Conservation (phyloP, 305 asterid genomes). For the Striga hermonthica region DNA sequence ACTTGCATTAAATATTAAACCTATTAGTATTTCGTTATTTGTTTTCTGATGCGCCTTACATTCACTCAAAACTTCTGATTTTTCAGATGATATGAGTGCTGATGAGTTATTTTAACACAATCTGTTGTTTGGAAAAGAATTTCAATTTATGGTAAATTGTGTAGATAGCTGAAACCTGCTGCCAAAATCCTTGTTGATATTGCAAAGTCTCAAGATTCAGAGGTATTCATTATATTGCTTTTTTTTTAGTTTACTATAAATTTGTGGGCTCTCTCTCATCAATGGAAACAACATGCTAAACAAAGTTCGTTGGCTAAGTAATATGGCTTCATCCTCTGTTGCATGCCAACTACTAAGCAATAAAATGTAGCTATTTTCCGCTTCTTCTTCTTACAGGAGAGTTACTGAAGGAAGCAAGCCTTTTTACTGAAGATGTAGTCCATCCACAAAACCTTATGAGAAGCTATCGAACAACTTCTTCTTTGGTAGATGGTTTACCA, state of each 20-base stretch:
- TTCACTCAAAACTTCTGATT: too few relatives aligned
- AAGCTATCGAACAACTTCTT: conserved; percentile 77
- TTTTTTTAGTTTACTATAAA: not conserved
- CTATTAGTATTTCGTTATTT: too few relatives aligned
- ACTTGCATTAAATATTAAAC: too few relatives aligned
- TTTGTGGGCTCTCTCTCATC: not conserved
- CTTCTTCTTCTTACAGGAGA: conserved; percentile 97
- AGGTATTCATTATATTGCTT: conserved; percentile 42
- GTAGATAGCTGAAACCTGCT: too few relatives aligned
- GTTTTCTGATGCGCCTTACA: too few relatives aligned
- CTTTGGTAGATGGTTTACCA: conserved; percentile 48
- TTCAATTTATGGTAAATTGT: too few relatives aligned
- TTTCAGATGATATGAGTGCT: too few relatives aligned
- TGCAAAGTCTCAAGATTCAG: conserved; percentile 98
- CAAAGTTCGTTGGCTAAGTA: conserved; percentile 1
- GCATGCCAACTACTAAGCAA: conserved; percentile 98
- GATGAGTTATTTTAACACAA: too few relatives aligned
- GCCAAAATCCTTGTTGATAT: conserved; percentile 97
- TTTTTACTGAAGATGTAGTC: conserved; percentile 95
- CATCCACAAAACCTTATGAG: conserved; percentile 93
- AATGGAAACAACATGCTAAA: not conserved
- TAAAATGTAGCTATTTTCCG: too few relatives aligned
- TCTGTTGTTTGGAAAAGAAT: too few relatives aligned
- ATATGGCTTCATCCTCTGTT: conserved; percentile 34
- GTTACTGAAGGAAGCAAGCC: conserved; percentile 93